These are phyloP conservation scores for Colletotrichum siamense DNA, from an alignment of 2,329 filamentous ascomycete species.

Conservation along the genomic window DNA sequence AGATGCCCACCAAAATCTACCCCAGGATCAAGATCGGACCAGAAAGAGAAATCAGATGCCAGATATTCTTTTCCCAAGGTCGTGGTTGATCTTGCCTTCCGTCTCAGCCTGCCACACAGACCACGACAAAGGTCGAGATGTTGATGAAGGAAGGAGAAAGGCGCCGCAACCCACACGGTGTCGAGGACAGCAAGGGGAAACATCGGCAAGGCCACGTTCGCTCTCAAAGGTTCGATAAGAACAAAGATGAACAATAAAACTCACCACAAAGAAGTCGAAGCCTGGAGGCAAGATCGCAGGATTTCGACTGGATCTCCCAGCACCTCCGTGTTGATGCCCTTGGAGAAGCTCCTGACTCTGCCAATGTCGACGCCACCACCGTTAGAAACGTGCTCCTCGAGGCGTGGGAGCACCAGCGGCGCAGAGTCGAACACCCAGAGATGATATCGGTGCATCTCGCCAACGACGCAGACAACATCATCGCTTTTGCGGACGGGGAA, in stretches of 20 bases:
- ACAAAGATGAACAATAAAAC: background rate
- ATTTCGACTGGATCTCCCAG: background rate
- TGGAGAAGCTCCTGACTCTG: background rate
- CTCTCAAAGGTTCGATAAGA: background rate
- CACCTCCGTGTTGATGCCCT: background rate
- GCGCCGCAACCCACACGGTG: background rate
- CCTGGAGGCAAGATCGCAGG: background rate
- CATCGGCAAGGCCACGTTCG: background rate
- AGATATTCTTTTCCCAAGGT: background rate
- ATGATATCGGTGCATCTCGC: background rate
- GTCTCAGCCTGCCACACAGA: background rate
- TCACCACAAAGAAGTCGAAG: background rate
- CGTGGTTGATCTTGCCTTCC: background rate
- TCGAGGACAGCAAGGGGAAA: background rate
- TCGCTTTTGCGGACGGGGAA: background rate
- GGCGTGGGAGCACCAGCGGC: background rate
- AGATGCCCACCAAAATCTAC: background rate
- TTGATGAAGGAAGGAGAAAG: background rate
- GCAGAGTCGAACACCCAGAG: slow-evolving; percentile 9
- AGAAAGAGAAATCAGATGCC: background rate
- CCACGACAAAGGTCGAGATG: background rate
- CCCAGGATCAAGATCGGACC: background rate
- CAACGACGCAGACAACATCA: background rate
- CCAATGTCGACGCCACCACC: background rate
- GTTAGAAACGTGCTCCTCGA: background rate